Evolutionary conservation across 2,329 filamentous ascomycete genomes (phyloP).

Genomic region (Sordariomycetes sp.): DNA sequence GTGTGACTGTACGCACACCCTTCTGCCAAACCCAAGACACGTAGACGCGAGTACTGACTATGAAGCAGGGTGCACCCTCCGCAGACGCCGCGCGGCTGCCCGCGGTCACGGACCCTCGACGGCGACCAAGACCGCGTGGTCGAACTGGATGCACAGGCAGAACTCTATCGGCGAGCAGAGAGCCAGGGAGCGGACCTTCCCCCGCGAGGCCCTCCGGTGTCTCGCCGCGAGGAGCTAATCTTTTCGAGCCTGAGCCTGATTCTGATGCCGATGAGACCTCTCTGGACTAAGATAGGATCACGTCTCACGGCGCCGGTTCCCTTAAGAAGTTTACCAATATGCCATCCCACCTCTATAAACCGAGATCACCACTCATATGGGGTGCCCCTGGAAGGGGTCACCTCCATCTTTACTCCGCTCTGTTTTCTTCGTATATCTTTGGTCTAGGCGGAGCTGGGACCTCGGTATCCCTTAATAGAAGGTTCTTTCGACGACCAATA

Average conservation of each 20-base stretch:
- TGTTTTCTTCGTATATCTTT: background rate
- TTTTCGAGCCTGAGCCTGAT: background rate
- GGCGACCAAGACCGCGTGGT: conserved; percentile 6
- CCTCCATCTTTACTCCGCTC: background rate
- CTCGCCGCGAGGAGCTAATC: conserved; percentile 2
- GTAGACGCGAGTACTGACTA: background rate
- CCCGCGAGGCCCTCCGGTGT: background rate
- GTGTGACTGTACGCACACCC: conserved; percentile 9
- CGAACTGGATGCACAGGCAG: conserved; percentile 8
- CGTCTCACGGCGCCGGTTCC: background rate
- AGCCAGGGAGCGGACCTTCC: conserved; percentile 2
- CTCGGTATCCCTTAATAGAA: background rate
- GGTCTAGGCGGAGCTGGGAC: background rate
- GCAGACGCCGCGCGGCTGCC: background rate
- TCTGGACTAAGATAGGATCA: background rate
- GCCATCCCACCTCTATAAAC: background rate
- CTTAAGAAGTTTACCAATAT: too few relatives aligned
- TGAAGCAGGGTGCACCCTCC: conserved; percentile 3
- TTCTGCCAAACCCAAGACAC: background rate
- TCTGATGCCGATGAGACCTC: background rate
- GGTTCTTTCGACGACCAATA: background rate
- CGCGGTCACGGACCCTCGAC: background rate
- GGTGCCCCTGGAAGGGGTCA: background rate
- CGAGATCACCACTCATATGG: background rate
- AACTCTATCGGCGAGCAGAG: conserved; percentile 4